phyloP scores from a whole-genome alignment of 2,329 filamentous ascomycete genomes.

The Xylariaceae sp. region DNA sequence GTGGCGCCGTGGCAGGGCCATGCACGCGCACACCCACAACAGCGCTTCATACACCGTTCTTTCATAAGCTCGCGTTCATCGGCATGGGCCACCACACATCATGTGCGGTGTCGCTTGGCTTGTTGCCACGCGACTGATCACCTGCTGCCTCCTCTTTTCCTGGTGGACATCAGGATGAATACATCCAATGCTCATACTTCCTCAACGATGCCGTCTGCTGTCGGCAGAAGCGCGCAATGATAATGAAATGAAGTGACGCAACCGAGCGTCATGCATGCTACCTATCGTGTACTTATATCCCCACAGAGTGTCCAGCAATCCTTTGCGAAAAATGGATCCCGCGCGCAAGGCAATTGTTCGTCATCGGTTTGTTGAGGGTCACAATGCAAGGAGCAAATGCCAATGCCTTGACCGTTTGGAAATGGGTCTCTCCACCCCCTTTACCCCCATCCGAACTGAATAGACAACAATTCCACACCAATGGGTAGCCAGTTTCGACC shows the following conservation, averaged over 20 bases:
- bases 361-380: slow-evolving; percentile 2
- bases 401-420: slow-evolving; percentile 3
- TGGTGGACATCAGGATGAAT: slow-evolving; percentile 8
- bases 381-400: background rate
- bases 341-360: slow-evolving; percentile 10
- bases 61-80: slow-evolving; percentile 13
- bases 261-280: slow-evolving; percentile 17
- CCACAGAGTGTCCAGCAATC: slow-evolving; percentile 21
- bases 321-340: slow-evolving; percentile 16
- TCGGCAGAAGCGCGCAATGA: slow-evolving; percentile 5
- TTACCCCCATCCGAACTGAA: background rate
- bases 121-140: slow-evolving; percentile 23
- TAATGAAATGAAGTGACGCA: slow-evolving; percentile 19
- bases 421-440: background rate
- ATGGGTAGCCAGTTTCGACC: background rate
- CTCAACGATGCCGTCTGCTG: background rate
- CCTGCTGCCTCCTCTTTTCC: slow-evolving; percentile 12
- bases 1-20: background rate
- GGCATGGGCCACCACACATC: slow-evolving; percentile 13
- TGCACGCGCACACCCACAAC: background rate
- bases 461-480: background rate
- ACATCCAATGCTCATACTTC: slow-evolving; percentile 6
- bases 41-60: slow-evolving; percentile 13
- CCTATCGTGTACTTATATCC: slow-evolving; percentile 8
- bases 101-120: slow-evolving; percentile 19